Base-by-base conservation (phyloP, 2,329 filamentous ascomycete genomes). In the Diaporthe vexans region DNA sequence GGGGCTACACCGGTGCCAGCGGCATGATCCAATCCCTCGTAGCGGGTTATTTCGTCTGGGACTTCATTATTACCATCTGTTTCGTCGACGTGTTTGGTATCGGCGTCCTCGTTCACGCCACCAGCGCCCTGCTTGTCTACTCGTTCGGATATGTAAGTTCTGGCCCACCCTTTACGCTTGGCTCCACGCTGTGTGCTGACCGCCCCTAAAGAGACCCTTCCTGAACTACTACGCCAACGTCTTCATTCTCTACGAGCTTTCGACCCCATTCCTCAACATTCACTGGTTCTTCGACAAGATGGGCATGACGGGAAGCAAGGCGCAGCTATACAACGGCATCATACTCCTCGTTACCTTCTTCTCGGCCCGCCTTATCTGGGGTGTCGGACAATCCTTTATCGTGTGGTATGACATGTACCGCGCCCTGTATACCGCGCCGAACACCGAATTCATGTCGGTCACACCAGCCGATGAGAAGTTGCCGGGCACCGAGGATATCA, bases 211-310 rank as follows among this genome's bases (percentile, higher is more conserved):
- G 94, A 89, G 94, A 75, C 94, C 94, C 2, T 95, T 96, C 80
- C 88, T 95, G 77, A 95, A 96, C 85, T 95, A 92, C 86, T 97
- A 97, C 83, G 93, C 90, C 73, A 89, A 90, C 73, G 91, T 91
- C 75, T 97, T 97, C 83, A 94, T 97, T 79, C 91, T 97, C 74
- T 97, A 95, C 90, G 94, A 97, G 83, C 89, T 97, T 52, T 95
- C 94, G 35, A 94, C 93, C 6, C 94, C 94, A 10, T 95, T 97
- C 83, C 88, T 97, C 74, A 97, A 97, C 81, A 90, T 96, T 81
- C 94, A 97, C 86, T 97, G 94, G 94, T 97, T 97, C 86, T 94
- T 94, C 84, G 94, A 97, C 84, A 97, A 97, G 86, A 86, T 96
- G 74, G 89, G 91, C 79, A 91, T 95, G 88, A 97, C 94, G 0